These are phyloP conservation scores for Bryoglossum gracile DNA, from an alignment of 495 filamentous ascomycete genomes.

Conservation along the genomic window DNA sequence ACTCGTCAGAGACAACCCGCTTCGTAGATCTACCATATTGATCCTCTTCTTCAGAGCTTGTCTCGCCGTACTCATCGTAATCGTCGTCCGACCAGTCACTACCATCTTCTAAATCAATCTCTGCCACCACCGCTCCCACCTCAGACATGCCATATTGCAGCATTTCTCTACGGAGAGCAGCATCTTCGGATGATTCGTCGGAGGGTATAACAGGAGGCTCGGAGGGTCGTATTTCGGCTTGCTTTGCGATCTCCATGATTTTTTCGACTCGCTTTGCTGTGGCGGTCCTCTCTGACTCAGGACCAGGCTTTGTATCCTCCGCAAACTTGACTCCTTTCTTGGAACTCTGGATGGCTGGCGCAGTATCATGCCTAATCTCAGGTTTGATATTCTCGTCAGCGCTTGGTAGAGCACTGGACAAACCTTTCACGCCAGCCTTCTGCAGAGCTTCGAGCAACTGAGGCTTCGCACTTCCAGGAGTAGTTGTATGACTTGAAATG, in stretches of 20 bases:
- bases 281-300: slow-evolving; percentile 30
- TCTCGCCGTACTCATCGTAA: slow-evolving; percentile 46
- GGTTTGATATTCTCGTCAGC: neutral
- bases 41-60: slow-evolving; percentile 49
- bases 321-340: slow-evolving; percentile 31
- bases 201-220: slow-evolving; percentile 39
- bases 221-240: slow-evolving; percentile 32
- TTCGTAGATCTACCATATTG: slow-evolving; percentile 62
- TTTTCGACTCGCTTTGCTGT: slow-evolving; percentile 38
- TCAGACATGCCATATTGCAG: slow-evolving; percentile 78
- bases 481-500: slow-evolving; percentile 53
- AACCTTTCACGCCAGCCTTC: slow-evolving; percentile 54
- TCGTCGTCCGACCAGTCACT: slow-evolving; percentile 46
- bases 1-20: slow-evolving; percentile 58
- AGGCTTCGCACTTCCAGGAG: slow-evolving; percentile 51
- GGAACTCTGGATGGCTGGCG: neutral
- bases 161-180: slow-evolving; percentile 80
- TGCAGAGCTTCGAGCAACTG: slow-evolving; percentile 59
- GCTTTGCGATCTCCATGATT: slow-evolving; percentile 40
- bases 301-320: slow-evolving; percentile 45
- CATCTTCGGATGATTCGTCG: slow-evolving; percentile 73
- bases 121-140: slow-evolving; percentile 86
- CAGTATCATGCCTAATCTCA: too few relatives aligned
- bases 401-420: neutral
- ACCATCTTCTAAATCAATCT: slow-evolving; percentile 76